A percentile compares a stretch with the other conserved stretches of the same genome.
phyloP scores from a whole-genome alignment of 768 basidiomycete species.

The Myochromella boudieri region DNA sequence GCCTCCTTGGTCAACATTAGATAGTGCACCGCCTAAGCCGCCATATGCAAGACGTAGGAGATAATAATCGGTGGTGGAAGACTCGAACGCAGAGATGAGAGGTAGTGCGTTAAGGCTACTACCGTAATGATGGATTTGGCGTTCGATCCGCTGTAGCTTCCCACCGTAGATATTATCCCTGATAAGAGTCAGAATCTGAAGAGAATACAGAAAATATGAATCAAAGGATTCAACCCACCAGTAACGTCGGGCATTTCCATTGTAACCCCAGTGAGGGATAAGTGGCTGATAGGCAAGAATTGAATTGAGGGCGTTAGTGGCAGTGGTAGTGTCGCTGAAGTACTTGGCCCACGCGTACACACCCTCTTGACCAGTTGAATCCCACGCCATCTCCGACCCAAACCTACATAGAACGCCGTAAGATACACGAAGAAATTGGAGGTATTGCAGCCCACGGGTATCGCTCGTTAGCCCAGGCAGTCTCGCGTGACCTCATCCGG shows the following conservation, averaged over 20 bases:
- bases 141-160: slow-evolving; percentile 52
- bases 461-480: slow-evolving; percentile 44
- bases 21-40: slow-evolving; percentile 52
- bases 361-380: slow-evolving; percentile 57
- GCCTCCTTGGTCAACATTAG: slow-evolving; percentile 57
- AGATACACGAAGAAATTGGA: background rate
- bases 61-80: slow-evolving; percentile 46
- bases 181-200: background rate
- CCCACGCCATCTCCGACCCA: slow-evolving; percentile 62
- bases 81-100: slow-evolving; percentile 47
- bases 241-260: slow-evolving; percentile 58
- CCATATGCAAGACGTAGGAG: slow-evolving; percentile 53
- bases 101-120: slow-evolving; percentile 56
- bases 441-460: slow-evolving; percentile 44
- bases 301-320: slow-evolving; percentile 52
- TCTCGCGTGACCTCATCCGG: slow-evolving; percentile 45
- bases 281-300: slow-evolving; percentile 57
- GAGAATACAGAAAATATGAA: slow-evolving; percentile 3
- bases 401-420: slow-evolving; percentile 32
- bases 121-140: slow-evolving; percentile 61
- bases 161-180: slow-evolving; percentile 62
- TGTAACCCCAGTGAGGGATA: slow-evolving; percentile 62
- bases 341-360: slow-evolving; percentile 54
- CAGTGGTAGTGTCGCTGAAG: slow-evolving; percentile 52
- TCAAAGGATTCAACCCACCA: slow-evolving; percentile 35